A percentile compares a stretch with the other conserved stretches of the same genome.
phyloP scores from a whole-genome alignment of 495 filamentous ascomycete genomes.

The Annulohypoxylon nitens region DNA sequence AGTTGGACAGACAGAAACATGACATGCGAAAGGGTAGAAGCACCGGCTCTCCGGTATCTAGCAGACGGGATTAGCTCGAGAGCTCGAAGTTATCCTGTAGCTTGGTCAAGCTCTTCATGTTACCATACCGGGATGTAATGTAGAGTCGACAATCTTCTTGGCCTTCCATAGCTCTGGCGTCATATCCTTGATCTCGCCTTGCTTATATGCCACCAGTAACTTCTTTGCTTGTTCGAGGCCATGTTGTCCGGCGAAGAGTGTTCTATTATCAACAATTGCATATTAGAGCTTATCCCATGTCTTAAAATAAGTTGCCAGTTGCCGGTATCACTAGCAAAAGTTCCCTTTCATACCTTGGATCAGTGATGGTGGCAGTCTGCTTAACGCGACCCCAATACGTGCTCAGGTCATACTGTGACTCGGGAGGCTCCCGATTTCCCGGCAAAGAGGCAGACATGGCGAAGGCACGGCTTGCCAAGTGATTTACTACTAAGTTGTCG shows the following conservation, averaged over 20 bases:
- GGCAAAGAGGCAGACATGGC: conserved; percentile 91
- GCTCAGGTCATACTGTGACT: conserved; percentile 89
- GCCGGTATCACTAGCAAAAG: conserved; percentile 13
- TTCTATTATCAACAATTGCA: conserved; percentile 64
- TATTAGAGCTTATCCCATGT: conserved; percentile 22
- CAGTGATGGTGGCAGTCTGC: conserved; percentile 89
- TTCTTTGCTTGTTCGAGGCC: conserved; percentile 87
- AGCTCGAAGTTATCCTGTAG: conserved; percentile 14
- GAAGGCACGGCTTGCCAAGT: neutral
- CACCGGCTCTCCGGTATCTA: conserved; percentile 92
- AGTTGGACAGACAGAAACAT: conserved; percentile 91
- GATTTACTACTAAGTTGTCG: conserved; percentile 7
- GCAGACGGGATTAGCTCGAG: conserved; percentile 35
- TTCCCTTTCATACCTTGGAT: conserved; percentile 83
- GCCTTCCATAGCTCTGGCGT: conserved; percentile 92
- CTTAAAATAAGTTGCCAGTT: conserved; percentile 3
- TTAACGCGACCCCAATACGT: conserved; percentile 96
- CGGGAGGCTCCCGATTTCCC: conserved; percentile 85
- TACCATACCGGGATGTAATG: conserved; percentile 84
- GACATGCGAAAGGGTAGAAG: conserved; percentile 98
- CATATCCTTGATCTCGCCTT: conserved; percentile 79
- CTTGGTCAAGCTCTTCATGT: conserved; percentile 9
- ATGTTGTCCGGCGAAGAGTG: conserved; percentile 77
- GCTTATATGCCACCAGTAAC: conserved; percentile 84
- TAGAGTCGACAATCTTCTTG: conserved; percentile 97